phyloP scores from a whole-genome alignment of 116 monocot genomes.

The Papilionanthe hybrid region DNA sequence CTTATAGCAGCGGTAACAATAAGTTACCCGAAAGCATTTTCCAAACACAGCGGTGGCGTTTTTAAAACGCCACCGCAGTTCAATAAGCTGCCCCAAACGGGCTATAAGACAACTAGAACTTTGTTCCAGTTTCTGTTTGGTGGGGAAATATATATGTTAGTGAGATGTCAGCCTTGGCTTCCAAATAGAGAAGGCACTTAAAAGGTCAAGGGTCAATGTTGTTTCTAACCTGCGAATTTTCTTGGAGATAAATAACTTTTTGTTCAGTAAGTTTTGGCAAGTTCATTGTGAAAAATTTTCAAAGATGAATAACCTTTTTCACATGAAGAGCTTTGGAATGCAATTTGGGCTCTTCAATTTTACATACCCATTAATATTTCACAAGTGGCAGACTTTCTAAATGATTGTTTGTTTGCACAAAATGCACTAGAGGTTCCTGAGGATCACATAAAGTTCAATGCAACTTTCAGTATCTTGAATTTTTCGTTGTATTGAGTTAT shows the following conservation, averaged over 20 bases:
- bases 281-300: neutral
- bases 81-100: too few species aligned
- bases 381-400: neutral
- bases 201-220: neutral
- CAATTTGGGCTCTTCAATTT: neutral
- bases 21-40: too few species aligned
- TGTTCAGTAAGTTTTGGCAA: neutral
- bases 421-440: neutral
- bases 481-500: neutral
- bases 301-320: neutral
- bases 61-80: too few species aligned
- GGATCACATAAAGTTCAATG: neutral
- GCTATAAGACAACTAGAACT: neutral
- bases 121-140: neutral
- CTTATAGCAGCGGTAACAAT: too few species aligned
- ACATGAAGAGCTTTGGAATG: neutral
- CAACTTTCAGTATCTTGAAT: neutral
- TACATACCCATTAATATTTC: neutral
- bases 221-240: neutral
- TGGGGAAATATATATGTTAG: neutral
- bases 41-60: too few species aligned
- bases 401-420: neutral
- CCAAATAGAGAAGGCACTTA: neutral
- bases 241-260: neutral
- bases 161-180: neutral